phyloP scores from a whole-genome alignment of 106 monocot genomes.

The Amphibolis antarctica region DNA sequence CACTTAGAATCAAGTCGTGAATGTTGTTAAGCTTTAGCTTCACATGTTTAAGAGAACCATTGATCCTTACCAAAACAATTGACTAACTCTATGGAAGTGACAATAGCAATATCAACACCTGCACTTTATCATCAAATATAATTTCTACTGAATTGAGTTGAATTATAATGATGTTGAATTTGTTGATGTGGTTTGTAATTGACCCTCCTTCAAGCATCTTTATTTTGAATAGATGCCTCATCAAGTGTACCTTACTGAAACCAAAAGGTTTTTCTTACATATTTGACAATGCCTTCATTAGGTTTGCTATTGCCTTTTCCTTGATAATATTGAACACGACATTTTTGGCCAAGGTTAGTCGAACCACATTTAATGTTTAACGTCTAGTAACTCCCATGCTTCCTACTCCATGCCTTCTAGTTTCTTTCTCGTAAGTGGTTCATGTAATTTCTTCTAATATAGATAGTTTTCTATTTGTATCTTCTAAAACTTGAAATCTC shows the following conservation, averaged over 20 bases:
- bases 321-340: background rate
- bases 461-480: too few species aligned
- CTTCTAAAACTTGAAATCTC: too few species aligned
- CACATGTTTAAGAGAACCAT: background rate
- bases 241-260: constrained; percentile 1
- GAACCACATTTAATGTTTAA: too few species aligned
- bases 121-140: constrained; percentile 2
- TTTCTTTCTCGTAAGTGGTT: too few species aligned
- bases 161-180: background rate
- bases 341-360: too few species aligned
- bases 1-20: constrained; percentile 6
- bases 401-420: too few species aligned
- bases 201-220: background rate
- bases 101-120: background rate
- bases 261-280: background rate
- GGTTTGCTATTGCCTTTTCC: background rate
- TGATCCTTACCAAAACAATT: background rate
- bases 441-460: too few species aligned
- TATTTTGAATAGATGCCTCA: background rate
- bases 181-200: background rate
- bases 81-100: constrained; percentile 8
- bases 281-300: constrained; percentile 1
- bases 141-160: background rate
- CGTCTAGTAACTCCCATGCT: too few species aligned
- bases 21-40: constrained; percentile 5